Percentiles rank a stretch among this genome's conserved stretches.
These are phyloP conservation scores for Micromonas pusilla DNA, from an alignment of 139 green algal species.

Conservation along the genomic window DNA sequence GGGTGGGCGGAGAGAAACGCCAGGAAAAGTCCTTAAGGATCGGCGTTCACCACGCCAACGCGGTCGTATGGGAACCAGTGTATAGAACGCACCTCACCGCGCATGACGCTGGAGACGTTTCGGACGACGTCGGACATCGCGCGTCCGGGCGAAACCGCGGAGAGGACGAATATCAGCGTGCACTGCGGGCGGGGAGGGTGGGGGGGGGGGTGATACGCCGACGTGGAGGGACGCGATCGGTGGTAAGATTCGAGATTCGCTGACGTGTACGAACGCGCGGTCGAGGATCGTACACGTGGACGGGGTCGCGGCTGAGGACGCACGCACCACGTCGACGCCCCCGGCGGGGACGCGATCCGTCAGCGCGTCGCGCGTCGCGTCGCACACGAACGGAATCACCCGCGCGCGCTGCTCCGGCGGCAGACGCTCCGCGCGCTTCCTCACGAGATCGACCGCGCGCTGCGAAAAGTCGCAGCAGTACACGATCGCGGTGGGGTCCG, in stretches of 20 bases:
- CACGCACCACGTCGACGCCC: slow-evolving; percentile 1
- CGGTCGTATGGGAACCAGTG: too few species aligned
- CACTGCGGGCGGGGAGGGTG: too few species aligned
- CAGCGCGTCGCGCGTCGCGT: slow-evolving; percentile 60
- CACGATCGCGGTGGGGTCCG: slow-evolving; percentile 49
- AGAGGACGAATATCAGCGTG: slow-evolving; percentile 81
- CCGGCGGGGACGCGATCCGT: slow-evolving; percentile 20
- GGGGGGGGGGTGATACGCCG: too few species aligned
- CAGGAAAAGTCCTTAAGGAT: too few species aligned
- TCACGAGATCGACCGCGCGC: slow-evolving; percentile 66
- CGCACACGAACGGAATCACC: slow-evolving; percentile 70
- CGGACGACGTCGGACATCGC: not conserved
- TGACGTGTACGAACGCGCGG: too few species aligned
- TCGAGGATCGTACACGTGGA: too few species aligned
- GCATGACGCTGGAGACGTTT: slow-evolving; percentile 23
- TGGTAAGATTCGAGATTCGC: too few species aligned
- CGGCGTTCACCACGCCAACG: too few species aligned
- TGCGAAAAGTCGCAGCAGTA: slow-evolving; percentile 85
- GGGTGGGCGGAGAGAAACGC: too few species aligned
- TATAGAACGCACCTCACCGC: too few species aligned
- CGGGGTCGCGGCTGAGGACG: too few species aligned
- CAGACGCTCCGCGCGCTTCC: not conserved
- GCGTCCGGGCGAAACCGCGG: slow-evolving; percentile 64
- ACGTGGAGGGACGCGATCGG: too few species aligned
- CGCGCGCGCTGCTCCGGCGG: slow-evolving; percentile 27